Evolutionary conservation across 2,329 filamentous ascomycete species (phyloP).

Genomic region (Dactylonectria estremocensis): DNA sequence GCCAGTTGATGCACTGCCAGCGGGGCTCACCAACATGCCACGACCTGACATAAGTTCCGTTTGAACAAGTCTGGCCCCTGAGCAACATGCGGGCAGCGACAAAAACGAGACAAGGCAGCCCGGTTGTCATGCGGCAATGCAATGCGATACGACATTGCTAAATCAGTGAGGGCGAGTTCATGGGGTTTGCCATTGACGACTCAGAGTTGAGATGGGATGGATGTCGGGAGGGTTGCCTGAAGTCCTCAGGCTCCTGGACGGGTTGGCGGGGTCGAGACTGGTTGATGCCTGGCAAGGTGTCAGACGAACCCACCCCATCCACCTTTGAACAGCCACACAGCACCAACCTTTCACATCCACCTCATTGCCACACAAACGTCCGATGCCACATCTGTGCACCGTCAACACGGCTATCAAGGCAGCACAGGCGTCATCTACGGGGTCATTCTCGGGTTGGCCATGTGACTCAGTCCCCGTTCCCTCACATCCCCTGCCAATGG

Average conservation of each 20-base stretch:
- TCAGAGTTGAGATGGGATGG: background rate
- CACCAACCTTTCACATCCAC: no score
- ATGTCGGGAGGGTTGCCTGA: background rate
- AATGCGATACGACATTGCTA: background rate
- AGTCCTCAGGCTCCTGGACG: background rate
- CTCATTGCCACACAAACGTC: no score
- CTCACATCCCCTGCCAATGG: background rate
- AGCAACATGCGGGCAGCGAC: background rate
- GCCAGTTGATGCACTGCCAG: background rate
- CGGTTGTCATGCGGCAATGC: background rate
- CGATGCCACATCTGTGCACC: background rate
- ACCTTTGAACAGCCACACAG: background rate
- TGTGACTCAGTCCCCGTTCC: background rate
- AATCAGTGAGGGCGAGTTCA: background rate
- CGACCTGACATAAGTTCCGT: background rate
- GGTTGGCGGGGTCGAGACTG: background rate
- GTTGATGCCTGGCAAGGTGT: conserved; percentile 6
- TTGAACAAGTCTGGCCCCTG: conserved; percentile 12
- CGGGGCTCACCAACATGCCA: background rate
- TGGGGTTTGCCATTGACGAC: background rate
- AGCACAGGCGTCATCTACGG: background rate
- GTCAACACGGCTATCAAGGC: background rate
- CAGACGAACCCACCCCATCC: conserved; percentile 2
- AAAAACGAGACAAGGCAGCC: background rate
- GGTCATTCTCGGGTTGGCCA: background rate